Evolutionary conservation across 2,329 filamentous ascomycete species (phyloP).

Genomic region (Pseudogymnoascus sp.): DNA sequence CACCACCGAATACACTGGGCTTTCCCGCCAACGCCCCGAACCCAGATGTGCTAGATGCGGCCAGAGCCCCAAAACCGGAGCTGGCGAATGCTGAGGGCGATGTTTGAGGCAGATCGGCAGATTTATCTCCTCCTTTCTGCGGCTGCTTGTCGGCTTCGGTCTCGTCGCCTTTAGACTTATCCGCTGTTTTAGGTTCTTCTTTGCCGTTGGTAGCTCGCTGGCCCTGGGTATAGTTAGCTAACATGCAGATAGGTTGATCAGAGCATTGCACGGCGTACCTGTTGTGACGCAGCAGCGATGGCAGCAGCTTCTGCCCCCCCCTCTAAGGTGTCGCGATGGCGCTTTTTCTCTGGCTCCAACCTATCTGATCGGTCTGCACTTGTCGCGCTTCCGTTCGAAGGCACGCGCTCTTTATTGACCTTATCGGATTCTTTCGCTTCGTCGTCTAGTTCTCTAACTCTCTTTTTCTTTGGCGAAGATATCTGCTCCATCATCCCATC

Average conservation of each 20-base stretch:
- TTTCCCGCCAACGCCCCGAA: slow-evolving; percentile 48
- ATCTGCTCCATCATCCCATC: slow-evolving; percentile 42
- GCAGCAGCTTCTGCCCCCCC: slow-evolving; percentile 28
- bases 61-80: slow-evolving; percentile 61
- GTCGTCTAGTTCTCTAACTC: slow-evolving; percentile 36
- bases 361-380: slow-evolving; percentile 30
- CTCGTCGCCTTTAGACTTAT: neutral
- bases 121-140: slow-evolving; percentile 16
- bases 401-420: slow-evolving; percentile 30
- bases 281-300: slow-evolving; percentile 1
- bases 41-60: slow-evolving; percentile 51
- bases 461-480: slow-evolving; percentile 59
- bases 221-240: neutral
- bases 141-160: neutral
- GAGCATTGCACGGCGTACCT: neutral
- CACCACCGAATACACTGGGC: slow-evolving; percentile 43
- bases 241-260: neutral
- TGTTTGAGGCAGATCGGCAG: slow-evolving; percentile 33
- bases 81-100: slow-evolving; percentile 57
- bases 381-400: slow-evolving; percentile 35
- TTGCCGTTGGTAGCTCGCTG: neutral
- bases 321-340: slow-evolving; percentile 43
- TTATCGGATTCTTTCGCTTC: slow-evolving; percentile 34
- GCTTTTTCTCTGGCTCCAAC: slow-evolving; percentile 58
- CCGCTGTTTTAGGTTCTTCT: neutral